Evolutionary conservation across 441 rosid genomes (phyloP).

Genomic region (Erodium moschatum): DNA sequence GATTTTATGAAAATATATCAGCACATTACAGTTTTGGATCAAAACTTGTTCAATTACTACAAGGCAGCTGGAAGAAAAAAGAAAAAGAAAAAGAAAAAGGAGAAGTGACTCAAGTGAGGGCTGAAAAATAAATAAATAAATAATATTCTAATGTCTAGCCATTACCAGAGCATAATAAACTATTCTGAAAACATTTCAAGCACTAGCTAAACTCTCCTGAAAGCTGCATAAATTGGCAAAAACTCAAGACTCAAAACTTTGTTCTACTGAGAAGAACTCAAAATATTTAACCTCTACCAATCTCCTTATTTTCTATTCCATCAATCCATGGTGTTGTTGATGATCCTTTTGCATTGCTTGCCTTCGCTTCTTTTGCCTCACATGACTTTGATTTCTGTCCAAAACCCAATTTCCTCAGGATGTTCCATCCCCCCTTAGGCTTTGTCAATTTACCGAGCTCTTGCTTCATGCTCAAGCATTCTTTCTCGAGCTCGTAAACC

Average conservation of each 20-base stretch:
- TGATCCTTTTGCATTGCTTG: conserved; percentile 20
- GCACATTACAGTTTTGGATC: no score
- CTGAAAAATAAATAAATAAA: no score
- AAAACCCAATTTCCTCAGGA: conserved; percentile 42
- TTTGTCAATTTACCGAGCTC: conserved; percentile 63
- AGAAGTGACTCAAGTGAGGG: no score
- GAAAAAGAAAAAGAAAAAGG: no score
- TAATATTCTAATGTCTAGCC: background rate
- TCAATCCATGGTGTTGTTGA: conserved; percentile 22
- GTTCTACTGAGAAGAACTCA: background rate
- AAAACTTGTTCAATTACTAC: no score
- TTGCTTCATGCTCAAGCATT: conserved; percentile 65
- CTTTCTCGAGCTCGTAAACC: conserved; percentile 66
- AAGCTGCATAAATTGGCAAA: background rate
- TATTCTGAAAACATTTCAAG: background rate
- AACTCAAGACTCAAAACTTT: background rate
- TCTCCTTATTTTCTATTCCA: conserved; percentile 21
- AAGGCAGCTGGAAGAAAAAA: no score
- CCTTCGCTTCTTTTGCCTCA: conserved; percentile 24
- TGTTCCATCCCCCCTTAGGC: conserved; percentile 58
- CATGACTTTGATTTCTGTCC: conserved; percentile 33
- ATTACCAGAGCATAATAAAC: background rate
- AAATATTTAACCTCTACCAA: conserved; percentile 16
- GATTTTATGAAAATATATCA: no score
- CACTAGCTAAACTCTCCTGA: background rate